These are phyloP conservation scores for Metschnikowia lochheadii DNA, from an alignment of 805 yeast genomes.

Conservation along the genomic window DNA sequence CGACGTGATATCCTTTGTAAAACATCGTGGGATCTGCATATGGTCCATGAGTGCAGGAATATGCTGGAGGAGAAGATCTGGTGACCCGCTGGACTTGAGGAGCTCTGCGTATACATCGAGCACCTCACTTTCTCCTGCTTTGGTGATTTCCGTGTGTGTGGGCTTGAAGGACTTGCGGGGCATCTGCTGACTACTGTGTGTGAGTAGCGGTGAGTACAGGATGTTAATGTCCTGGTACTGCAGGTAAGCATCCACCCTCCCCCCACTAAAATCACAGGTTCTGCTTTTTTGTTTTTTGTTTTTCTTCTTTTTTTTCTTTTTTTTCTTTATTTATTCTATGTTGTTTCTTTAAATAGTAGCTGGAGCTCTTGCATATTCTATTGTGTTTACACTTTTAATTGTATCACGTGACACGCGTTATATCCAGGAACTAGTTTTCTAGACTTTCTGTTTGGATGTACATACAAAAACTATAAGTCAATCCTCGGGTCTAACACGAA, in stretches of 20 bases:
- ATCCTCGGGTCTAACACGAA: too few relatives aligned
- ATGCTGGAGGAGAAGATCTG: slow-evolving; percentile 28
- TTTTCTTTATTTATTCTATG: too few relatives aligned
- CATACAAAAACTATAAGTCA: too few relatives aligned
- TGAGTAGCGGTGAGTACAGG: background rate
- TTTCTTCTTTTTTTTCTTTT: too few relatives aligned
- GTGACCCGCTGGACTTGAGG: slow-evolving; percentile 16
- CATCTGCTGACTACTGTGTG: slow-evolving; percentile 6
- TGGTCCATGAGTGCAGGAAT: slow-evolving; percentile 23
- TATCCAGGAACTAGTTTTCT: too few relatives aligned
- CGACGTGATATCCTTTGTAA: slow-evolving; percentile 27
- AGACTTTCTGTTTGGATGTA: too few relatives aligned
- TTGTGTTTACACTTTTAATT: too few relatives aligned
- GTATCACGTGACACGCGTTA: too few relatives aligned
- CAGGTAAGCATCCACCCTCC: background rate
- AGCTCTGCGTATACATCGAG: slow-evolving; percentile 28
- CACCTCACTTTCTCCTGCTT: slow-evolving; percentile 32
- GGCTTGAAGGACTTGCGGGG: slow-evolving; percentile 12
- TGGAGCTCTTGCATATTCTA: too few relatives aligned
- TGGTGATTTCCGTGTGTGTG: slow-evolving; percentile 12
- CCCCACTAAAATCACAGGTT: too few relatives aligned
- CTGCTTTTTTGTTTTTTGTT: too few relatives aligned
- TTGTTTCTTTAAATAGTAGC: too few relatives aligned
- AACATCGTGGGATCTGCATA: slow-evolving; percentile 30
- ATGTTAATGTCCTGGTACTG: background rate